Percentiles rank a stretch among this genome's conserved stretches.
Conservation (phyloP, 768 basidiomycete genomes). For the Boletus insuetus region DNA sequence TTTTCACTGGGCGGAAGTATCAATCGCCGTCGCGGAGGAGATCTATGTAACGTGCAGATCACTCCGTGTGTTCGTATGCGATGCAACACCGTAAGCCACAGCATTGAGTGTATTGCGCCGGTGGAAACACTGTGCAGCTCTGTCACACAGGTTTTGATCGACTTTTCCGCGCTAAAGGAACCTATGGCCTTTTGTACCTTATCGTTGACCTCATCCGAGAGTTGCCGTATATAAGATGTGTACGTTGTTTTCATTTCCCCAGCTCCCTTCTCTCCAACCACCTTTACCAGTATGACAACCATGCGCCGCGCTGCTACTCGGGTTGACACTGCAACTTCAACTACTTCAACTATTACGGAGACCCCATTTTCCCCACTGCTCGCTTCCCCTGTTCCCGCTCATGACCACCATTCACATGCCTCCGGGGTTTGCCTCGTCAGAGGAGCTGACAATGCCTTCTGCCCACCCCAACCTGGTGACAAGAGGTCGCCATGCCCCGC, state of each 20-base stretch:
- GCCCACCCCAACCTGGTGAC: constrained; percentile 45
- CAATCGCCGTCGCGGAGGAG: no score
- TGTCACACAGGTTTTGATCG: constrained; percentile 1
- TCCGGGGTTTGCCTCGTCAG: constrained; percentile 40
- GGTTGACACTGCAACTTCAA: not conserved
- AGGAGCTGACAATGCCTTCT: constrained; percentile 38
- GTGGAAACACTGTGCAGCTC: not conserved
- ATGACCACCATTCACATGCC: constrained; percentile 22
- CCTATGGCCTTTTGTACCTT: not conserved
- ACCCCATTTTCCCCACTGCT: constrained; percentile 6
- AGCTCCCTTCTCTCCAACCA: not conserved
- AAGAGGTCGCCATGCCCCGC: constrained; percentile 70
- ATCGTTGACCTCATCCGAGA: not conserved
- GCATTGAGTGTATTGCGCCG: not conserved
- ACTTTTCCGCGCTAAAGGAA: not conserved
- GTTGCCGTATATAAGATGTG: constrained; percentile 2
- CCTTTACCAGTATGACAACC: not conserved
- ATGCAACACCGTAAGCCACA: not conserved
- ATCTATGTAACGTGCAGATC: not conserved
- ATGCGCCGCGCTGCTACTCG: constrained; percentile 5
- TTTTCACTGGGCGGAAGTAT: not conserved
- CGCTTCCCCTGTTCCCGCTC: constrained; percentile 10
- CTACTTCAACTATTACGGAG: not conserved
- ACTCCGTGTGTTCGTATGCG: no score
- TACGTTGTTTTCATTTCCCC: not conserved